Base-by-base conservation (phyloP, 768 basidiomycete species). In the Symmetrospora coprosmae region DNA sequence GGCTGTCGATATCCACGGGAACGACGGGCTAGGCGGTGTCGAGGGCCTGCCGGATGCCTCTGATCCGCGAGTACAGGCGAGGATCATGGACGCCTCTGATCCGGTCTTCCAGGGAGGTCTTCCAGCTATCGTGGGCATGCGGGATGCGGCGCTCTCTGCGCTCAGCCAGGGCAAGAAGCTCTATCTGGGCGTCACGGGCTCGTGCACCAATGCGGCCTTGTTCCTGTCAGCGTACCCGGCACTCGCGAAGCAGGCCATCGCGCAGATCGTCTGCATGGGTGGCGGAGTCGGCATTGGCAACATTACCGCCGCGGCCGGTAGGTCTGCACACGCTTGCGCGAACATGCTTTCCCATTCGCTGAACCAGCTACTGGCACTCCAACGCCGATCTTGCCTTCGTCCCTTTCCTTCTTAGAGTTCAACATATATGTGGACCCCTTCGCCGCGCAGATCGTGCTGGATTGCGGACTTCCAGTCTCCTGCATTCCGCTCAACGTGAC, bases 261-360 rank as follows among this genome's bases (percentile, higher is more conserved):
- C 82, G 61, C 79, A 84, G 62, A 78, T 86, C 63, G 83, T 86
- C 6, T 84, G 87, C 67, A 91, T 92, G 88, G 88, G 88, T 11
- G 88, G 88, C n/a, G 87, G 81, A 2, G 82, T 87, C 28, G 87
- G 87, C 8, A 69, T 86, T 23, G 87, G 88, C 0, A 91, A 90
- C 68, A 76, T 83, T 31, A 82, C 84, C 7, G 75, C 87, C 14
- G 82, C 81, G 11, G 86, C 86, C 67, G 81, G 82, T 81, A 59
- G 43, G 73, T 62, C 37, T 51, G 19, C n/a, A n/a, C n/a, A n/a
- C n/a, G n/a, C n/a, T n/a, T n/a, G n/a, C n/a, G n/a, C n/a, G n/a
- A n/a, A n/a, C n/a, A n/a, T n/a, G 14, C 3, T 9, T n/a, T 23
- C 19, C 27, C 7, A n/a, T 2, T 23, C 2, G 9, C 40, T 25